A percentile compares a stretch with the other conserved stretches of the same genome.
phyloP scores from a whole-genome alignment of 352 stramenopile species.

The Globisporangium ultimum region DNA sequence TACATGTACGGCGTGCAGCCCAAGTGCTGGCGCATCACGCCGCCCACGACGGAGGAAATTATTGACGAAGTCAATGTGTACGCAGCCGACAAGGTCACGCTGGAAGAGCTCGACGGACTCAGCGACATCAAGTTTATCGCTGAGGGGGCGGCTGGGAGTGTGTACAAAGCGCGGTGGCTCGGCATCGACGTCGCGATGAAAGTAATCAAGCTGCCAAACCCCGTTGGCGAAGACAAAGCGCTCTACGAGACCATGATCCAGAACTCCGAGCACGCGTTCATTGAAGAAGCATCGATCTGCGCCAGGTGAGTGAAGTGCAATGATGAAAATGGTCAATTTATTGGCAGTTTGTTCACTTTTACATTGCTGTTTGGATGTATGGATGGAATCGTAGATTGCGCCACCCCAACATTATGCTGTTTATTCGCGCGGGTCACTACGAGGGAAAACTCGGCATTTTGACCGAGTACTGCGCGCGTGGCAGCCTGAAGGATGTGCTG shows the following conservation, averaged over 20 bases:
- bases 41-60: constrained; percentile 7
- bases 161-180: constrained; percentile 73
- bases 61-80: constrained; percentile 13
- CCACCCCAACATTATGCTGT: constrained; percentile 74
- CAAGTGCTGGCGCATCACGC: constrained; percentile 32
- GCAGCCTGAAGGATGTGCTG: constrained; percentile 62
- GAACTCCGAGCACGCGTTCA: constrained; percentile 58
- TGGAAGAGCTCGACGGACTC: constrained; percentile 27
- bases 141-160: constrained; percentile 47
- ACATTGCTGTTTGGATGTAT: too few relatives aligned
- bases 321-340: too few relatives aligned
- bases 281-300: constrained; percentile 58
- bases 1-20: constrained; percentile 60
- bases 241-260: constrained; percentile 66
- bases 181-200: constrained; percentile 77
- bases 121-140: constrained; percentile 36
- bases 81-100: constrained; percentile 13
- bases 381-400: constrained; percentile 19
- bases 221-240: constrained; percentile 20
- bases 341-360: too few relatives aligned
- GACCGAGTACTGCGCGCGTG: constrained; percentile 64
- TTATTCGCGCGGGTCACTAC: constrained; percentile 65
- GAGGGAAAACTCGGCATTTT: constrained; percentile 59
- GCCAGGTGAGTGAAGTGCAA: constrained; percentile 17
- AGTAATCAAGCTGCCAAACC: constrained; percentile 46